Percentiles rank a stretch among this genome's conserved stretches.
Evolutionary conservation across 345 rosid genomes (phyloP).

Genomic region (Leavenworthia alabamica): DNA sequence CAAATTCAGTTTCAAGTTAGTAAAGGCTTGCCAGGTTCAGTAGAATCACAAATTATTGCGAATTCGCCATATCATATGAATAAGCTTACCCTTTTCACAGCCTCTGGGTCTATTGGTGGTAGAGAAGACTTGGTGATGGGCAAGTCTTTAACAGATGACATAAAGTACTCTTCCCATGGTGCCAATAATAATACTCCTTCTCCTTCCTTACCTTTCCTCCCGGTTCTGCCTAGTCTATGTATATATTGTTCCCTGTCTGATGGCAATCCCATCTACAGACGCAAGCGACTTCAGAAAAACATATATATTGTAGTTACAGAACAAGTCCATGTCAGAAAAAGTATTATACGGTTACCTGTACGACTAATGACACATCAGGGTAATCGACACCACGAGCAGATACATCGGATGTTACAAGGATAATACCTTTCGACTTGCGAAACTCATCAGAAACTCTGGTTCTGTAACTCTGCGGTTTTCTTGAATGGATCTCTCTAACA

Average conservation of each 20-base stretch:
- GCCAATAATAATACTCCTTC: constrained; percentile 76
- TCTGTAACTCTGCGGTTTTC: constrained; percentile 91
- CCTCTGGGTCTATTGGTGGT: constrained; percentile 60
- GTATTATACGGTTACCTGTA: constrained; percentile 55
- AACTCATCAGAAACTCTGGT: constrained; percentile 92
- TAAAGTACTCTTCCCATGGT: constrained; percentile 90
- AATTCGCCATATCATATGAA: background rate
- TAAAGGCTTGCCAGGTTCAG: background rate
- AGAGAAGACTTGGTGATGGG: constrained; percentile 54
- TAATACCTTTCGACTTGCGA: constrained; percentile 86
- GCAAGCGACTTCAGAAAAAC: no score
- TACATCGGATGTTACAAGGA: constrained; percentile 95
- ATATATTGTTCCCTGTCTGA: constrained; percentile 85
- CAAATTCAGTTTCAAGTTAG: no score
- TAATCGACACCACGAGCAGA: constrained; percentile 99
- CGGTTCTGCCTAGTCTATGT: constrained; percentile 95
- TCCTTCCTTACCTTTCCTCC: constrained; percentile 94
- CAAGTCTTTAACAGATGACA: constrained; percentile 69
- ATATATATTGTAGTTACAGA: background rate
- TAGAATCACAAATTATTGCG: background rate
- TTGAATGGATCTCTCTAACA: constrained; percentile 93
- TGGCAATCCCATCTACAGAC: constrained; percentile 73
- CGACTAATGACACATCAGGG: constrained; percentile 93
- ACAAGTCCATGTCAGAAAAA: background rate
- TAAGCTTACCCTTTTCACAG: constrained; percentile 60